phyloP scores from a whole-genome alignment of 2,329 filamentous ascomycete species.

The Tolypocladium tundrense region DNA sequence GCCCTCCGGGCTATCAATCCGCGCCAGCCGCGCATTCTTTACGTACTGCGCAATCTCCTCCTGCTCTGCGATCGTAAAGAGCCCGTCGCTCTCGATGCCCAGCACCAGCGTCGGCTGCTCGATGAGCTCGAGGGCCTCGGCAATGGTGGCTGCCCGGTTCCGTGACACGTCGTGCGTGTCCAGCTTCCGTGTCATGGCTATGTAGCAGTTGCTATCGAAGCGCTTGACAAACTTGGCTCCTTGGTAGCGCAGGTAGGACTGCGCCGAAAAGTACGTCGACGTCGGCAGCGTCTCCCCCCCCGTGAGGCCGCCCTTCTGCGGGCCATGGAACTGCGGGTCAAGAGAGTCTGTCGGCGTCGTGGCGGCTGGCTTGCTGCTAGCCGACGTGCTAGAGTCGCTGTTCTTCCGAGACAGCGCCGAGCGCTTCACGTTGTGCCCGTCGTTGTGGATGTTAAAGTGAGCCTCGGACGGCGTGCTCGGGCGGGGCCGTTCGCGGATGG shows the following conservation, averaged over 20 bases:
- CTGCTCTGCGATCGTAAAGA: constrained; percentile 97
- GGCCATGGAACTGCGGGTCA: constrained; percentile 62
- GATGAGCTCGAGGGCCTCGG: constrained; percentile 69
- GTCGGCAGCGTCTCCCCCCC: constrained; percentile 43
- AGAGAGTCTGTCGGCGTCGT: constrained; percentile 14
- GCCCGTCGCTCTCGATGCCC: constrained; percentile 88
- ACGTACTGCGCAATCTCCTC: constrained; percentile 80
- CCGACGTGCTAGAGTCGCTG: constrained; percentile 21
- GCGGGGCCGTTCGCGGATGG: constrained; percentile 60
- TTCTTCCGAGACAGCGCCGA: constrained; percentile 36
- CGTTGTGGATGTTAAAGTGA: constrained; percentile 75
- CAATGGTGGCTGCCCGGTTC: constrained; percentile 56
- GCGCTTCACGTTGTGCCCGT: constrained; percentile 59
- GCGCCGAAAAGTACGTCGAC: constrained; percentile 92
- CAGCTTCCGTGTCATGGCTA: constrained; percentile 94
- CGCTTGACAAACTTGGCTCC: constrained; percentile 93
- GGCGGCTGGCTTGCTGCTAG: constrained; percentile 9
- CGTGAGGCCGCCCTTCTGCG: constrained; percentile 39
- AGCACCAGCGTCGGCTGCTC: constrained; percentile 84
- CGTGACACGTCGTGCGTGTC: constrained; percentile 94
- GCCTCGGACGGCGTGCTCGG: constrained; percentile 55
- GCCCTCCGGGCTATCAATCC: constrained; percentile 87
- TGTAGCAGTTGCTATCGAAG: constrained; percentile 98
- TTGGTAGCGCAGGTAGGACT: constrained; percentile 95
- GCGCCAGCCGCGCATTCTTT: constrained; percentile 65